These are phyloP conservation scores for Anaeramoeba flamelloides DNA, from an alignment of 78 protist species.

Conservation along the genomic window DNA sequence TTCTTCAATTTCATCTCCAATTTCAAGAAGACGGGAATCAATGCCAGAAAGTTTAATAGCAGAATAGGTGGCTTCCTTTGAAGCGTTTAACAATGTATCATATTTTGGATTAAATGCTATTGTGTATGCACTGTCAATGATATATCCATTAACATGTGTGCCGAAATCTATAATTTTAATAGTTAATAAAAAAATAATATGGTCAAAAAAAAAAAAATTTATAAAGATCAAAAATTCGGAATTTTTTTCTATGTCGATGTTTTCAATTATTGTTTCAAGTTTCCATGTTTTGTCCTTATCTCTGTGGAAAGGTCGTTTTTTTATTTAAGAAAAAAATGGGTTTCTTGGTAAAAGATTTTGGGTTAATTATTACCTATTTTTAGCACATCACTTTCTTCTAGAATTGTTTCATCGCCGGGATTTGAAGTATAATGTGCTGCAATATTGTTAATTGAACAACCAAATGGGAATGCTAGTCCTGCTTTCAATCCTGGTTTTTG, in stretches of 20 bases:
- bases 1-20: slow-evolving; percentile 69
- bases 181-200: too few relatives aligned
- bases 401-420: slow-evolving; percentile 84
- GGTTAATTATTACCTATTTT: too few relatives aligned
- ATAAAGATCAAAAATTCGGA: too few relatives aligned
- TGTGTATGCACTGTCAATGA: slow-evolving; percentile 91
- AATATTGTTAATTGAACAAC: slow-evolving; percentile 70
- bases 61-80: slow-evolving; percentile 50
- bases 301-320: too few relatives aligned
- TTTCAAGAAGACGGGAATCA: slow-evolving; percentile 78
- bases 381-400: slow-evolving; percentile 69
- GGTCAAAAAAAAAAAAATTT: too few relatives aligned
- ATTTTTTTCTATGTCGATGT: too few relatives aligned
- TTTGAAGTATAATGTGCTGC: slow-evolving; percentile 97
- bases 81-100: slow-evolving; percentile 69
- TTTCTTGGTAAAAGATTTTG: too few relatives aligned
- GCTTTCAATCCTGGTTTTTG: slow-evolving; percentile 35
- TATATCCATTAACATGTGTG: slow-evolving; percentile 76
- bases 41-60: slow-evolving; percentile 78
- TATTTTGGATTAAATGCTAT: slow-evolving; percentile 49
- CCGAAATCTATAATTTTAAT: too few relatives aligned
- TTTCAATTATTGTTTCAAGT: too few relatives aligned
- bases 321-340: too few relatives aligned
- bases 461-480: slow-evolving; percentile 88
- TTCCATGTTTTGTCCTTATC: too few relatives aligned